These are phyloP conservation scores for Ochromonas danica DNA, from an alignment of 108 stramenopile species.

Conservation along the genomic window DNA sequence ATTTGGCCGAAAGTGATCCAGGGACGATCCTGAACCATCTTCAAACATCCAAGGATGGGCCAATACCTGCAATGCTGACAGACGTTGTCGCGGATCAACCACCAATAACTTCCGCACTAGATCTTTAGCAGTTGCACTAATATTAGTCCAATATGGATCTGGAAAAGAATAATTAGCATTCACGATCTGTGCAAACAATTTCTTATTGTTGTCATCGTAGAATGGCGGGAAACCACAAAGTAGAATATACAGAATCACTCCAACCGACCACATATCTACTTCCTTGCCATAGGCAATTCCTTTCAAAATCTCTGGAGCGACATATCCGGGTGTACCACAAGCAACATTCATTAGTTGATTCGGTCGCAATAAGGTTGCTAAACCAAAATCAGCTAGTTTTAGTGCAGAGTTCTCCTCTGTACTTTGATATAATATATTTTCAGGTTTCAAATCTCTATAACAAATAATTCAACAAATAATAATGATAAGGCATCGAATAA, in stretches of 20 bases:
- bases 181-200: slow-evolving; percentile 22
- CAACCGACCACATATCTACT: slow-evolving; percentile 84
- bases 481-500: background rate
- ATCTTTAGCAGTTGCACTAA: slow-evolving; percentile 1
- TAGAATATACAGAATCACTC: slow-evolving; percentile 91
- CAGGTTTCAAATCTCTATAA: slow-evolving; percentile 36
- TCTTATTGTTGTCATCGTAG: slow-evolving; percentile 79
- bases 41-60: slow-evolving; percentile 10
- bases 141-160: slow-evolving; percentile 32
- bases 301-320: slow-evolving; percentile 51
- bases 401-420: slow-evolving; percentile 26
- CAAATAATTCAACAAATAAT: background rate
- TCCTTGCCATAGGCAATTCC: slow-evolving; percentile 32
- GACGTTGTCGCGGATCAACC: background rate
- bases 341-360: slow-evolving; percentile 41
- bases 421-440: slow-evolving; percentile 39
- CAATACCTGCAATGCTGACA: background rate
- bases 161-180: slow-evolving; percentile 21
- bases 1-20: slow-evolving; percentile 18
- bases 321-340: slow-evolving; percentile 55
- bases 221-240: slow-evolving; percentile 97
- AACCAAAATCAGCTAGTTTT: slow-evolving; percentile 49
- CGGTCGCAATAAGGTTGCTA: slow-evolving; percentile 28
- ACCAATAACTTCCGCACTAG: slow-evolving; percentile 23
- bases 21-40: background rate